These are phyloP conservation scores for Nicotiana undulata DNA, from an alignment of 257 asterid species.

Conservation along the genomic window DNA sequence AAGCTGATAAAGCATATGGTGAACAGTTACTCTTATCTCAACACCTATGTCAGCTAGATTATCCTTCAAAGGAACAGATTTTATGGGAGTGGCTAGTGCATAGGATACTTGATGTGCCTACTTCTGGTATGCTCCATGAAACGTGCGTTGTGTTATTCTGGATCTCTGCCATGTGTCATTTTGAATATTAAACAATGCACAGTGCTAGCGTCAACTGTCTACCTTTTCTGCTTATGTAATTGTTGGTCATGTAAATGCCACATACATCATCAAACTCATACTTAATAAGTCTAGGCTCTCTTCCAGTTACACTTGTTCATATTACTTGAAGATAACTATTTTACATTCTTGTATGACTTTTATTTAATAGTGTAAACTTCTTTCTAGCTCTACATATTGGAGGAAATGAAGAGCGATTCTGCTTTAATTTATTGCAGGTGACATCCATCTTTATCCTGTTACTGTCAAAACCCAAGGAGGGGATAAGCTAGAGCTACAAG, in stretches of 20 bases:
- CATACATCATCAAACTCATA: not conserved
- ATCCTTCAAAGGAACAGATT: not conserved
- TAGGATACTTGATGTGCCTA: not conserved
- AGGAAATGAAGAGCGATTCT: not conserved
- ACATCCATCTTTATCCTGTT: constrained; percentile 78
- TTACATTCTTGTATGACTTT: not conserved
- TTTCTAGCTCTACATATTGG: not conserved
- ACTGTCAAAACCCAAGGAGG: constrained; percentile 80
- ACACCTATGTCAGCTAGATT: not conserved
- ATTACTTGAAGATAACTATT: not conserved
- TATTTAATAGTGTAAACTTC: not conserved
- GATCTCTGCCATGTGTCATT: not conserved
- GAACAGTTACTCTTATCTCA: not conserved
- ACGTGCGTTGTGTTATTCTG: not conserved
- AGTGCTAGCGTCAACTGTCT: not conserved
- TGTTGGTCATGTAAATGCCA: not conserved
- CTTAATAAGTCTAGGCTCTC: not conserved
- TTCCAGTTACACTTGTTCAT: not conserved
- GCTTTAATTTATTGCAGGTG: constrained; percentile 43
- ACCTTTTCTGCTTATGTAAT: not conserved
- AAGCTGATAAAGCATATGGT: not conserved
- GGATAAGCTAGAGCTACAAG: constrained; percentile 87
- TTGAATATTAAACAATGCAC: not conserved
- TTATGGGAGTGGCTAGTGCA: not conserved
- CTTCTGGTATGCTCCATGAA: not conserved